Conservation (phyloP, 1,284 basidiomycete genomes). For the Sporisorium iseilematis-ciliati region DNA sequence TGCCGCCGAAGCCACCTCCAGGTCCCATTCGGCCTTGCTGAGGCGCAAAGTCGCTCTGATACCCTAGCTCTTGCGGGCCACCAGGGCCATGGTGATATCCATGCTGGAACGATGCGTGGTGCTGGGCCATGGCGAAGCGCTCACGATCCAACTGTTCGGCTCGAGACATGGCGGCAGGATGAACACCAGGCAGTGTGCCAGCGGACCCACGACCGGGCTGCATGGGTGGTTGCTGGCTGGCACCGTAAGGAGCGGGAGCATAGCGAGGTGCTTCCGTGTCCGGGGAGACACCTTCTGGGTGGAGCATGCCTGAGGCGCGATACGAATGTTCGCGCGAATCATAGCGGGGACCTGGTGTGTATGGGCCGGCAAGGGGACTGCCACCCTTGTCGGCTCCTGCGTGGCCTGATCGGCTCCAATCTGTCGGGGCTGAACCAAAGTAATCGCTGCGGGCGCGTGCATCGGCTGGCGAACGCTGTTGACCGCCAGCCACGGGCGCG, state of each 20-base stretch:
- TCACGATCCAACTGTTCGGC: conserved; percentile 34
- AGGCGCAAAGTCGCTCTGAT: conserved; percentile 33
- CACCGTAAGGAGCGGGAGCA: conserved; percentile 4
- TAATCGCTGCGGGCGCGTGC: conserved; percentile 37
- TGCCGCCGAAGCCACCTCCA: conserved; percentile 15
- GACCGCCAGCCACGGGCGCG: conserved; percentile 11
- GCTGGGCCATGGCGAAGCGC: conserved; percentile 29
- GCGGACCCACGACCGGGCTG: conserved; percentile 13
- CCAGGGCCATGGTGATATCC: conserved; percentile 5
- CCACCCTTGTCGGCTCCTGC: conserved; percentile 12
- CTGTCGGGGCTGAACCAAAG: conserved; percentile 26
- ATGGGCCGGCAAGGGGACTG: conserved; percentile 17
- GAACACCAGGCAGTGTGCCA: conserved; percentile 3
- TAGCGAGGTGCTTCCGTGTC: conserved; percentile 25
- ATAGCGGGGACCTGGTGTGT: conserved; percentile 9
- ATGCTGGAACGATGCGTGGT: conserved; percentile 10
- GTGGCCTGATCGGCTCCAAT: conserved; percentile 23
- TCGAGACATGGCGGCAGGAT: conserved; percentile 12
- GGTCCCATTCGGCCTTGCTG: conserved; percentile 19
- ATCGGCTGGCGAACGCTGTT: conserved; percentile 34
- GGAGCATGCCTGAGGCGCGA: conserved; percentile 16
- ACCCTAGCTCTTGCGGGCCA: conserved; percentile 23
- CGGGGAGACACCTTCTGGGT: conserved; percentile 14
- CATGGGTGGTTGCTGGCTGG: conserved; percentile 6
- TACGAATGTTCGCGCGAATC: conserved; percentile 22